Percentiles rank a stretch among this genome's conserved stretches.
Conservation (phyloP, 2,329 filamentous ascomycete species). For the Rosellinia necatrix region DNA sequence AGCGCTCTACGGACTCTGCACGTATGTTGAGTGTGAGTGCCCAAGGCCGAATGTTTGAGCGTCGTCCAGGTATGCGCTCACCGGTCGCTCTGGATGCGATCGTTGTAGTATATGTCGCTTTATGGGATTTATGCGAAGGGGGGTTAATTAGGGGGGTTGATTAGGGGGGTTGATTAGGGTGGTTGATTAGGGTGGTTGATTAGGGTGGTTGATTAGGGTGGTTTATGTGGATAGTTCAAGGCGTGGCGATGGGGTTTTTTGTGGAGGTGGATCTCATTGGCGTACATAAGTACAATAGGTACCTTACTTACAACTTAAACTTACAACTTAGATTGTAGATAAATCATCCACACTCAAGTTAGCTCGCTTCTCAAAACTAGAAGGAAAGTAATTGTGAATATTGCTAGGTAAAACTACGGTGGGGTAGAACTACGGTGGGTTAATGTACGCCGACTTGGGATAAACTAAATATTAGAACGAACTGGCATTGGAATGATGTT, state of each 20-base stretch:
- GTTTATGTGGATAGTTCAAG: not conserved
- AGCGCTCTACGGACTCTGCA: not conserved
- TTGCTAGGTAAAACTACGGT: too few species aligned
- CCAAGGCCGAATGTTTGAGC: too few species aligned
- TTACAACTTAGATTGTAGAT: not conserved
- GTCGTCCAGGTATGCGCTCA: too few species aligned
- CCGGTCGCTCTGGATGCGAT: too few species aligned
- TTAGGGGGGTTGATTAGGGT: constrained; percentile 4
- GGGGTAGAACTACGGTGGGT: too few species aligned
- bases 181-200: not conserved
- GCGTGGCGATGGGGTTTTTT: constrained; percentile 17
- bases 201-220: too few species aligned
- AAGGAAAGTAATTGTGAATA: too few species aligned
- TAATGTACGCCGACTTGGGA: too few species aligned
- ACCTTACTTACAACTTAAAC: not conserved
- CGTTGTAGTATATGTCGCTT: not conserved
- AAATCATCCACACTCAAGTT: too few species aligned
- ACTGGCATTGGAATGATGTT: too few species aligned
- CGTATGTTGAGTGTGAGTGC: not conserved
- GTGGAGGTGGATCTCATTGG: constrained; percentile 22
- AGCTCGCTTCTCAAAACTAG: too few species aligned
- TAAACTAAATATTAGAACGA: too few species aligned
- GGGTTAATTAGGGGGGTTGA: not conserved
- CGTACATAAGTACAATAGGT: constrained; percentile 9
- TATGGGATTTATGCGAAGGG: not conserved